Evolutionary conservation across 345 rosid species (phyloP).

Genomic region (Rhizophora apiculata): DNA sequence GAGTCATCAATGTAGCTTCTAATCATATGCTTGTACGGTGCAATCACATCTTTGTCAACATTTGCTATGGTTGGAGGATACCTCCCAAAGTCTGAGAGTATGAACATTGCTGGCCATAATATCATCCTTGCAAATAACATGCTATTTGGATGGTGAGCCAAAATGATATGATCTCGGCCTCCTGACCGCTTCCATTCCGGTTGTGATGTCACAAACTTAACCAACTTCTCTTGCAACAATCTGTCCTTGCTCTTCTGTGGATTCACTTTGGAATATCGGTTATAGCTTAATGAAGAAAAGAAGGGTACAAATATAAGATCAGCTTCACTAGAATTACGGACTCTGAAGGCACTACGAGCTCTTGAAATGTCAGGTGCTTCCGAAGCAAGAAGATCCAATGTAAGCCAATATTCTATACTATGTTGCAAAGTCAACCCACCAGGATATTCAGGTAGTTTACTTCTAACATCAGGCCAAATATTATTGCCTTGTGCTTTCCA

Average conservation of each 20-base stretch:
- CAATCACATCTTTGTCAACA: constrained; percentile 81
- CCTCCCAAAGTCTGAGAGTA: constrained; percentile 89
- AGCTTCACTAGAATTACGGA: constrained; percentile 74
- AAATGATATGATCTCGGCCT: constrained; percentile 67
- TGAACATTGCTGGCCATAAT: constrained; percentile 75
- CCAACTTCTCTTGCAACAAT: constrained; percentile 63
- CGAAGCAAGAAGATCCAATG: constrained; percentile 77
- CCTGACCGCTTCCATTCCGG: constrained; percentile 77
- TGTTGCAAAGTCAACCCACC: constrained; percentile 96
- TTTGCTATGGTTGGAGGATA: constrained; percentile 78
- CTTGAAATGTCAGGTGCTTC: constrained; percentile 46
- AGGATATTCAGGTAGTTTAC: constrained; percentile 60
- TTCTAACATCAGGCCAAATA: constrained; percentile 78
- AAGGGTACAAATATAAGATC: constrained; percentile 82
- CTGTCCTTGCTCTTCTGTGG: constrained; percentile 60
- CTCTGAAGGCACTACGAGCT: constrained; percentile 58
- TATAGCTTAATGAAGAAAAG: constrained; percentile 86
- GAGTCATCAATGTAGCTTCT: constrained; percentile 55
- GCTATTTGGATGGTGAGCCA: constrained; percentile 98
- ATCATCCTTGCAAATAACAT: constrained; percentile 70
- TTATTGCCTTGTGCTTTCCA: constrained; percentile 56
- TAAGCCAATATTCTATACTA: constrained; percentile 95
- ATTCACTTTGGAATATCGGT: constrained; percentile 56
- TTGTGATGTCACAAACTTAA: constrained; percentile 50
- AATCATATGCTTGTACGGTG: constrained; percentile 85